Base-by-base conservation (phyloP, 2,329 filamentous ascomycete species). In the Orbilia javanica region DNA sequence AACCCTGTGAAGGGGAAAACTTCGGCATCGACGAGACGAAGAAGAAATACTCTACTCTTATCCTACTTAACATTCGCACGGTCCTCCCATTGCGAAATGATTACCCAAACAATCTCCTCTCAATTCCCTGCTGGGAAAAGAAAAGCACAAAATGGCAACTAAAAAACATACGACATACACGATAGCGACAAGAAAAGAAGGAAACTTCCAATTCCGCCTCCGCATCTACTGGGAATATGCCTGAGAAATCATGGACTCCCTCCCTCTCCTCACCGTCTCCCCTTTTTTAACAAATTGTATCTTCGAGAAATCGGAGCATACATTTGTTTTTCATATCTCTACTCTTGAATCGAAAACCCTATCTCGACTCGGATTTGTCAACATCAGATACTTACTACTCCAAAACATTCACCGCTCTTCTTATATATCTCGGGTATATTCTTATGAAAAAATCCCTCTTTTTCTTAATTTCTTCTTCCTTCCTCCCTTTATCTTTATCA, bases 391-490 rank as follows among this genome's bases (percentile, higher is more conserved):
- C 2, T 68, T 79, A 74, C 52, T 36, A 57, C 25, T 29, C 20
- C 20, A 20, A 39, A 68, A 68, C 5, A 13, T 11, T 48, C 60
- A 48, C 60, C 39, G 42, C 42, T 64, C 42, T 22, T 44, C n/a
- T 44, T 39, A 39, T 39, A 44, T 44, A 18, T 44, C 20, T 44
- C 42, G 36, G 36, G 36, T 39, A 39, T 39, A 20, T 25, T 66
- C 70, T 75, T 69, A 79, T 25, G 25, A 11, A 63, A 63, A n/a
- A n/a, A n/a, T n/a, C 66, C 66, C 74, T 5, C 31, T 79, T 22
- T 36, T 71, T 76, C 70, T 77, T 77, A 68, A 67, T 74, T 70
- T 76, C 65, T 67, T 25, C 69, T 52, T 69, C 34, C 62, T 74
- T 74, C 36, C 65, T 71, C 60, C 44, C 36, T 64, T 53, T 42